phyloP scores from a whole-genome alignment of 2,329 filamentous ascomycete species.

The Trichoderma sp. region DNA sequence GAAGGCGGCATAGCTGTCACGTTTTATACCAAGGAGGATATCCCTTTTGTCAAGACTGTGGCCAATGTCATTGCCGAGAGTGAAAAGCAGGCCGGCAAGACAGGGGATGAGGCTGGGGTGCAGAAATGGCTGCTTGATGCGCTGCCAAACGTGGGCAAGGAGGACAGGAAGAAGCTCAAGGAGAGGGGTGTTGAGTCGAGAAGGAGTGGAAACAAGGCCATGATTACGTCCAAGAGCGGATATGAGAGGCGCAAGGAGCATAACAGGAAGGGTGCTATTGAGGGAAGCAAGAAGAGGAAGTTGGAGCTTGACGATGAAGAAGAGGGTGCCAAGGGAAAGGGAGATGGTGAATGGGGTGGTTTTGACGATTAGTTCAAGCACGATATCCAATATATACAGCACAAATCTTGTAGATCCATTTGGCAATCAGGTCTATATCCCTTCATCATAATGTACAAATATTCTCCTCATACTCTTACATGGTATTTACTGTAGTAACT shows the following conservation, averaged over 20 bases:
- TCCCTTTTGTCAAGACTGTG: slow-evolving; percentile 82
- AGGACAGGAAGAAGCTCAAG: slow-evolving; percentile 79
- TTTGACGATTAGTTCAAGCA: slow-evolving; percentile 41
- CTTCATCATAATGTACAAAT: background rate
- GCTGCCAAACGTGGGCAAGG: slow-evolving; percentile 78
- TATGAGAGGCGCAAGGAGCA: slow-evolving; percentile 69
- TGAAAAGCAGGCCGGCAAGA: slow-evolving; percentile 65
- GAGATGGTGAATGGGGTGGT: slow-evolving; percentile 46
- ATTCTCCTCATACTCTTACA: background rate
- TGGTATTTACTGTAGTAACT: background rate
- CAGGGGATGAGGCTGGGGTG: slow-evolving; percentile 55
- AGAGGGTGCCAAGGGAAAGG: slow-evolving; percentile 18
- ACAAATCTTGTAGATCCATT: background rate
- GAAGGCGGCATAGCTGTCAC: slow-evolving; percentile 88
- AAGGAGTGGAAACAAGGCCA: slow-evolving; percentile 45
- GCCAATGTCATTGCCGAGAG: slow-evolving; percentile 87
- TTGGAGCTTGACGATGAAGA: slow-evolving; percentile 28
- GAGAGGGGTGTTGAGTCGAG: slow-evolving; percentile 76
- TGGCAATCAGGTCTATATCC: background rate
- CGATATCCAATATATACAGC: slow-evolving; percentile 1
- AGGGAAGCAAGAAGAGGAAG: slow-evolving; percentile 58
- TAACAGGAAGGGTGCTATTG: slow-evolving; percentile 61
- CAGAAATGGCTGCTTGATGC: slow-evolving; percentile 87
- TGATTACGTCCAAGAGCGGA: slow-evolving; percentile 81
- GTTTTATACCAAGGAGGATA: slow-evolving; percentile 92